phyloP scores from a whole-genome alignment of 176 grass and related monocot species.

The Lolium rigidum region DNA sequence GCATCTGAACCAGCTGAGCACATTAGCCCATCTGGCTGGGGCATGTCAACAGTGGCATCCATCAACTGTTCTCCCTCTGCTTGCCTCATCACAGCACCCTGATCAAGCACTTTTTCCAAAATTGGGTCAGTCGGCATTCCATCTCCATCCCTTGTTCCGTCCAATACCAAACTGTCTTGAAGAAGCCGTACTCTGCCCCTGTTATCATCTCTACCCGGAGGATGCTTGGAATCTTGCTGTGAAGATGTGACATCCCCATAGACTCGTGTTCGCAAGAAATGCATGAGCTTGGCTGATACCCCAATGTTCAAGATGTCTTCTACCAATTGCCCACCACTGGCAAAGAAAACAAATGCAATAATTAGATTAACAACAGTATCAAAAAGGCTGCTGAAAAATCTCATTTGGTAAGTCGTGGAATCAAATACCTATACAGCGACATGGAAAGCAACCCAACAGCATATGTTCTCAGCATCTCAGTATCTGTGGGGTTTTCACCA shows the following conservation, averaged over 20 bases:
- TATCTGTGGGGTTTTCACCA: conserved; percentile 73
- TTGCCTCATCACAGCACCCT: too few relatives aligned
- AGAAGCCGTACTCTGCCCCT: conserved; percentile 63
- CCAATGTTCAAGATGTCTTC: too few relatives aligned
- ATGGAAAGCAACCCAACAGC: conserved; percentile 85
- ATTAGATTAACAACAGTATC: too few relatives aligned
- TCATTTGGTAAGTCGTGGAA: neutral
- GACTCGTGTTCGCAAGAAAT: too few relatives aligned
- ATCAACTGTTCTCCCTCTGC: too few relatives aligned
- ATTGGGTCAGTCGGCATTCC: neutral
- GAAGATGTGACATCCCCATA: too few relatives aligned
- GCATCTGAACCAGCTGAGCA: conserved; percentile 46
- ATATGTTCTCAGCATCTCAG: conserved; percentile 77
- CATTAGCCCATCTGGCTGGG: neutral
- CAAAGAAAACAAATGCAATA: too few relatives aligned
- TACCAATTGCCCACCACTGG: too few relatives aligned
- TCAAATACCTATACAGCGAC: conserved; percentile 65
- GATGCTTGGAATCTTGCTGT: conserved; percentile 37
- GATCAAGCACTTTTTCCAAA: too few relatives aligned
- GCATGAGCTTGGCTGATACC: too few relatives aligned
- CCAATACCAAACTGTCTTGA: conserved; percentile 49
- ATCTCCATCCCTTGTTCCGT: conserved; percentile 48
- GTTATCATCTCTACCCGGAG: conserved; percentile 65
- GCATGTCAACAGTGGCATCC: too few relatives aligned
- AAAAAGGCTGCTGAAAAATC: conserved; percentile 18